These are phyloP conservation scores for Gymnopilus junonius DNA, from an alignment of 768 basidiomycete species.

Conservation along the genomic window DNA sequence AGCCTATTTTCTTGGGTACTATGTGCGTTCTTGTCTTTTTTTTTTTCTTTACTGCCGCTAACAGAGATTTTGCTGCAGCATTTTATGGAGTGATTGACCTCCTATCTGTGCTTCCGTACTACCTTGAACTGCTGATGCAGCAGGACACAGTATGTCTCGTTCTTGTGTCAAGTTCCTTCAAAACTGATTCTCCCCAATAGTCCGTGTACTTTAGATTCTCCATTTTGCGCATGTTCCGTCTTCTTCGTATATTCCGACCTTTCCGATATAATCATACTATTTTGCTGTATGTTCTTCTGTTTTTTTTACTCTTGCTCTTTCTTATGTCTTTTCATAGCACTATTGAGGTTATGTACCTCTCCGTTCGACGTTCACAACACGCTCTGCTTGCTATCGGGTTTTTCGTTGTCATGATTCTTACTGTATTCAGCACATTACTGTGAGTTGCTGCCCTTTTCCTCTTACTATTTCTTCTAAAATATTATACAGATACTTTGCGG, in stretches of 20 bases:
- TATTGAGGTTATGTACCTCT: conserved; percentile 92
- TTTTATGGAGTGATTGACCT: conserved; percentile 89
- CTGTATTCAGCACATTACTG: conserved; percentile 87
- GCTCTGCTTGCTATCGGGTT: conserved; percentile 85
- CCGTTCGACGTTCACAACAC: conserved; percentile 83
- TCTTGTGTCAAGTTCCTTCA: background rate
- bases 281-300: conserved; percentile 59
- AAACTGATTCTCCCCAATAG: conserved; percentile 37
- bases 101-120: conserved; percentile 86
- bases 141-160: conserved; percentile 73
- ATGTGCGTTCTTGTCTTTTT: conserved; percentile 46
- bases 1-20: conserved; percentile 66
- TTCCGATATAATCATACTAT: conserved; percentile 86
- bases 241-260: conserved; percentile 87
- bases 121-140: conserved; percentile 80
- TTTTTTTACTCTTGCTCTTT: background rate
- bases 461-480: background rate
- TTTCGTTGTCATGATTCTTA: conserved; percentile 86
- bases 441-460: conserved; percentile 35
- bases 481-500: conserved; percentile 75
- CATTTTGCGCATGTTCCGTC: conserved; percentile 87
- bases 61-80: conserved; percentile 37
- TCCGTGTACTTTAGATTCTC: conserved; percentile 90
- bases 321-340: conserved; percentile 49
- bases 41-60: background rate